Evolutionary conservation across 208 protist species (phyloP).

Genomic region (Leishmania martiniquensis): DNA sequence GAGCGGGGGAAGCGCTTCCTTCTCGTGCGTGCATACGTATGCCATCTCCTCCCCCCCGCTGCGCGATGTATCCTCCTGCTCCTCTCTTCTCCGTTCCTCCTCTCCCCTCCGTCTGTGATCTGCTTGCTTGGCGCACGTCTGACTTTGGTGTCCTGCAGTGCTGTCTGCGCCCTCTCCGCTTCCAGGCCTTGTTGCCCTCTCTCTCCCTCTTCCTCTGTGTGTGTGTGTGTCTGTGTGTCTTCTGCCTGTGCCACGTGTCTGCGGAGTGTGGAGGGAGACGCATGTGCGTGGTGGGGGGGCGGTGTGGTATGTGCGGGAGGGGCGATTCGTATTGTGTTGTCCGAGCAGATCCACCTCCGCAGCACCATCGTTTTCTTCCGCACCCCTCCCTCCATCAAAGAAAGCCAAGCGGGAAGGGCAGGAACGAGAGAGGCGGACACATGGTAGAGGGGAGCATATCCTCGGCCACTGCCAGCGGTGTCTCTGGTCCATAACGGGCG

Average conservation of each 20-base stretch:
- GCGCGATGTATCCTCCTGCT: too few relatives aligned
- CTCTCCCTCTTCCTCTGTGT: background rate
- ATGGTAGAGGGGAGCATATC: background rate
- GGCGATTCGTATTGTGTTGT: background rate
- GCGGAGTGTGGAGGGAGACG: background rate
- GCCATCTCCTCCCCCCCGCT: too few relatives aligned
- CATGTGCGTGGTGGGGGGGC: background rate
- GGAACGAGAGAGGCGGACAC: too few relatives aligned
- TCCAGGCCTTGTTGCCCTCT: background rate
- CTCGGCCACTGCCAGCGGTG: background rate
- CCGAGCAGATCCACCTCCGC: too few relatives aligned
- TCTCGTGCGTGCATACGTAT: too few relatives aligned
- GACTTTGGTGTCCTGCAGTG: too few relatives aligned
- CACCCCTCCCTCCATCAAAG: background rate
- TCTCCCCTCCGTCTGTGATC: too few relatives aligned
- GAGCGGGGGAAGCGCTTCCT: too few relatives aligned
- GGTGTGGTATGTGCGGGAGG: background rate
- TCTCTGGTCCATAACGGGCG: background rate
- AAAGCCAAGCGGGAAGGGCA: background rate
- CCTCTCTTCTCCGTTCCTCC: too few relatives aligned
- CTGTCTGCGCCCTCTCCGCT: background rate
- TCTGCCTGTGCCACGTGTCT: background rate
- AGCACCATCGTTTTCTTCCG: background rate
- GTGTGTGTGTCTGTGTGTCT: too few relatives aligned
- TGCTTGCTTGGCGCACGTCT: too few relatives aligned